A percentile compares a stretch with the other conserved stretches of the same genome.
Evolutionary conservation across 352 stramenopile genomes (phyloP).

Genomic region (Pythium angustatum): DNA sequence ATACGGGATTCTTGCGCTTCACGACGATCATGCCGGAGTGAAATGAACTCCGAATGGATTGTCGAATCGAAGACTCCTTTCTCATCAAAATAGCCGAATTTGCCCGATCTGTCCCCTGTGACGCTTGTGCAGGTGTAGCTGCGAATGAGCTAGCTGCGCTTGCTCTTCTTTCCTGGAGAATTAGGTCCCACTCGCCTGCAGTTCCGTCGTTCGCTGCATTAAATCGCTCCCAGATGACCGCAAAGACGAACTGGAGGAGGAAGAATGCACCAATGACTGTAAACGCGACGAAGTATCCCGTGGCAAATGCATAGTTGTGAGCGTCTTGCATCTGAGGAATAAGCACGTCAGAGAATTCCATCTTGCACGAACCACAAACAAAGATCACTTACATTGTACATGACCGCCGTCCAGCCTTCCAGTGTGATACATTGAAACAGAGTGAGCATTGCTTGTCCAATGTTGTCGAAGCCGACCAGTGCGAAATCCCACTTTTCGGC

Average conservation of each 20-base stretch:
- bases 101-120: neutral
- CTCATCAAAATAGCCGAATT: neutral
- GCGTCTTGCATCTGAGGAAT: conserved; percentile 24
- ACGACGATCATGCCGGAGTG: conserved; percentile 24
- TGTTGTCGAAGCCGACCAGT: conserved; percentile 83
- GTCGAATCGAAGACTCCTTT: conserved; percentile 11
- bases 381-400: conserved; percentile 74
- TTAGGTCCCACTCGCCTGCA: conserved; percentile 41
- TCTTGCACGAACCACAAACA: neutral
- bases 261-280: conserved; percentile 85
- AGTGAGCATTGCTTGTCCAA: conserved; percentile 73
- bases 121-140: neutral
- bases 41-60: conserved; percentile 21
- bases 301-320: conserved; percentile 40
- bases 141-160: conserved; percentile 11
- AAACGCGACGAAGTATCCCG: conserved; percentile 77
- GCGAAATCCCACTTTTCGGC: conserved; percentile 71
- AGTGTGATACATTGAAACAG: conserved; percentile 90
- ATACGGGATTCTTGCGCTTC: conserved; percentile 21
- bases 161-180: conserved; percentile 32
- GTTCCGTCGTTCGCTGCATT: conserved; percentile 46
- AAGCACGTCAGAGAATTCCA: neutral
- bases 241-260: conserved; percentile 80
- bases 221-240: conserved; percentile 71
- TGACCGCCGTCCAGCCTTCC: conserved; percentile 86